phyloP scores from a whole-genome alignment of 371 early-diverging fungal genomes.

The Funneliformis caledonium region DNA sequence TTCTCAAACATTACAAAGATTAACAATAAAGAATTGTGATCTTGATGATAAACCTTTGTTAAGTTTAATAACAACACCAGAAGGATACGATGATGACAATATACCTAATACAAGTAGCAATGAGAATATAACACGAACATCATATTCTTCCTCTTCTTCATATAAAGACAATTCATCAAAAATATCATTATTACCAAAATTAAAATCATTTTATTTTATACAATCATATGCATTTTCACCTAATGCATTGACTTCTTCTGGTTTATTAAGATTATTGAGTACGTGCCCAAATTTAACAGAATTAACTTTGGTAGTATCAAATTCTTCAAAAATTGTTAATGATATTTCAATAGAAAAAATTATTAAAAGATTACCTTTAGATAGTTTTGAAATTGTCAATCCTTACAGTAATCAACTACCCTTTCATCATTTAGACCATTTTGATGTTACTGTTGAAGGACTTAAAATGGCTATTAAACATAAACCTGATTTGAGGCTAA shows the following conservation, averaged over 20 bases:
- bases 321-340: conserved; percentile 1
- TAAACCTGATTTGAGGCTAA: conserved; percentile 5
- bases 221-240: background rate
- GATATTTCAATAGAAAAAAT: conserved; percentile 8
- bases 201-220: conserved; percentile 3
- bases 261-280: conserved; percentile 4
- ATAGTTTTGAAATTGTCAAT: background rate
- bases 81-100: background rate
- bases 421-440: conserved; percentile 9
- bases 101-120: background rate
- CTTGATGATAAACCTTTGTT: conserved; percentile 17
- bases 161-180: background rate
- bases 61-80: background rate
- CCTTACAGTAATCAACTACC: background rate
- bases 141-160: background rate
- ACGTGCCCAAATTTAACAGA: background rate
- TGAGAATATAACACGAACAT: background rate
- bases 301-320: background rate
- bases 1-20: background rate
- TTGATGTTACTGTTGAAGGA: conserved; percentile 18
- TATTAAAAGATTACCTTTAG: background rate
- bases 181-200: background rate
- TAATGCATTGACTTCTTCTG: conserved; percentile 4
- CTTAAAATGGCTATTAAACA: background rate
- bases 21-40: conserved; percentile 24